Evolutionary conservation across 1,284 basidiomycete species (phyloP).

Genomic region (Spongispora temasekensis): DNA sequence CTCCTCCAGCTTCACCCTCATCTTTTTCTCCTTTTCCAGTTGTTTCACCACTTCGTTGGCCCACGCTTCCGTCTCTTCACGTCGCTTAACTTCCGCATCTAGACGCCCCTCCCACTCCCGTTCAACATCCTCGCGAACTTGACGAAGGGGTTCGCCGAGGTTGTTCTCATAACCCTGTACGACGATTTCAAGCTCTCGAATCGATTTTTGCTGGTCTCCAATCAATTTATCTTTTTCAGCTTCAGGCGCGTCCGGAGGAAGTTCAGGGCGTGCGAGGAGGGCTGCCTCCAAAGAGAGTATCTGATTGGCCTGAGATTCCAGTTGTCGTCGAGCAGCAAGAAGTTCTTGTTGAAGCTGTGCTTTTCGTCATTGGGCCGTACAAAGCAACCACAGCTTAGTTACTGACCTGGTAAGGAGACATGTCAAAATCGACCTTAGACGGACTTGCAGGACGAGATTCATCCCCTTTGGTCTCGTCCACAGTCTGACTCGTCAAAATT

Average conservation of each 20-base stretch:
- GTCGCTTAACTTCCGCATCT: slow-evolving; percentile 55
- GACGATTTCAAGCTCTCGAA: slow-evolving; percentile 71
- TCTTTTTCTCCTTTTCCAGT: slow-evolving; percentile 74
- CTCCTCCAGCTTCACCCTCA: slow-evolving; percentile 65
- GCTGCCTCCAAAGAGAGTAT: slow-evolving; percentile 79
- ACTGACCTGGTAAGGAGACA: slow-evolving; percentile 76
- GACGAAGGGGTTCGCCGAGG: slow-evolving; percentile 69
- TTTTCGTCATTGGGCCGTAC: background rate
- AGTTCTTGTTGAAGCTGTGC: slow-evolving; percentile 84
- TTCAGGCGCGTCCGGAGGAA: slow-evolving; percentile 59
- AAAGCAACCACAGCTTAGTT: background rate
- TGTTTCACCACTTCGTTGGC: slow-evolving; percentile 68
- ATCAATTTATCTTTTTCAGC: slow-evolving; percentile 73
- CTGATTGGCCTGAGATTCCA: slow-evolving; percentile 77
- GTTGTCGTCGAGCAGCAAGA: slow-evolving; percentile 68
- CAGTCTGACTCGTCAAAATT: slow-evolving; percentile 82
- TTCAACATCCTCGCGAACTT: slow-evolving; percentile 80
- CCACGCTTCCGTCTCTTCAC: slow-evolving; percentile 72
- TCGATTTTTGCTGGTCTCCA: slow-evolving; percentile 64
- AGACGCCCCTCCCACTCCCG: slow-evolving; percentile 71
- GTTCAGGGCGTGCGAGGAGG: slow-evolving; percentile 60
- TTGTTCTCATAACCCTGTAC: slow-evolving; percentile 70
- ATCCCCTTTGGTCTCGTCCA: slow-evolving; percentile 66
- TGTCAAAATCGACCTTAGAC: slow-evolving; percentile 82
- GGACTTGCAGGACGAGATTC: slow-evolving; percentile 78